A percentile compares a stretch with the other conserved stretches of the same genome.
Evolutionary conservation across 495 filamentous ascomycete genomes (phyloP).

Genomic region (Aspergillus asperescens): DNA sequence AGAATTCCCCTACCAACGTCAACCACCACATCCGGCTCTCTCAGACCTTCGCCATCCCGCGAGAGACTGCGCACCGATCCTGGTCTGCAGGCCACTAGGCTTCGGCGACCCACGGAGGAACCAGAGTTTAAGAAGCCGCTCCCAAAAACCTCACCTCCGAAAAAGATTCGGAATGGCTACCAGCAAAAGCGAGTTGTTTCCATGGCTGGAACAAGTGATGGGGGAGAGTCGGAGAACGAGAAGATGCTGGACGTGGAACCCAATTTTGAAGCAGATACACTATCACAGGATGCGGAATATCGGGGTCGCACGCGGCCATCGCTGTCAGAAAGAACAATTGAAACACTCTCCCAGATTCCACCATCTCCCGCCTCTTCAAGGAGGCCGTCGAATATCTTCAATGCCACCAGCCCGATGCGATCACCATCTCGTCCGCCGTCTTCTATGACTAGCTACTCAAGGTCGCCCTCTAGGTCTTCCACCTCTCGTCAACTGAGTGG

Average conservation of each 20-base stretch:
- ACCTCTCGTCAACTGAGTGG: conserved; percentile 28
- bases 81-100: conserved; percentile 31
- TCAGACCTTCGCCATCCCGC: conserved; percentile 43
- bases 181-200: conserved; percentile 18
- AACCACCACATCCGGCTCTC: conserved; percentile 29
- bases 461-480: conserved; percentile 46
- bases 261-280: conserved; percentile 5
- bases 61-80: conserved; percentile 40
- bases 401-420: conserved; percentile 50
- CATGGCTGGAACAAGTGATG: conserved; percentile 15
- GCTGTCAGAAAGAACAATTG: conserved; percentile 63
- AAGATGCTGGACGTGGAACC: conserved; percentile 11
- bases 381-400: conserved; percentile 58
- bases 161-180: conserved; percentile 17
- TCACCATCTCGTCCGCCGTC: conserved; percentile 53
- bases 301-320: conserved; percentile 46
- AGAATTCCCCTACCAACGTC: conserved; percentile 41
- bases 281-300: conserved; percentile 19
- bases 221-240: conserved; percentile 17
- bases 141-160: conserved; percentile 25
- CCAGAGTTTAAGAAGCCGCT: conserved; percentile 35
- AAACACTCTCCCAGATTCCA: conserved; percentile 59
- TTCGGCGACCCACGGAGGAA: conserved; percentile 40
- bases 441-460: conserved; percentile 43
- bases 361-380: conserved; percentile 55